phyloP scores from a whole-genome alignment of 176 grass and related monocot species.

The Musa beccarii region DNA sequence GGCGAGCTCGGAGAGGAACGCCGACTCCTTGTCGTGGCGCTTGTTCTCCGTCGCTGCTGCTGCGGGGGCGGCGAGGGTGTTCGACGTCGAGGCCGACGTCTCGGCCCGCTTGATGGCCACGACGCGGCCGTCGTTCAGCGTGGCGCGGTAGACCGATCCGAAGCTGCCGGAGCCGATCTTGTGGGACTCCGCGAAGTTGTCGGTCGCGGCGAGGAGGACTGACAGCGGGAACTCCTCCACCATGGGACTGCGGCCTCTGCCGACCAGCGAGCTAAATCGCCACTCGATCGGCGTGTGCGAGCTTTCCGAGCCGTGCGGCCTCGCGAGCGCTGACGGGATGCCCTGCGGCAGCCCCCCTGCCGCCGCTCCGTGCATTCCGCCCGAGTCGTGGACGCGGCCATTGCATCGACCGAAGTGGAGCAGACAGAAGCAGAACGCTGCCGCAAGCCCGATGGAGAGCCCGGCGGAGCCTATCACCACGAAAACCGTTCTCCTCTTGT shows the following conservation, averaged over 20 bases:
- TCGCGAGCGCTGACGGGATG: constrained; percentile 1
- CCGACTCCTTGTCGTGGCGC: constrained; percentile 48
- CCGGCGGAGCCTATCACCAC: constrained; percentile 23
- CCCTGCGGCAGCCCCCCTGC: background rate
- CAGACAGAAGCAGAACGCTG: background rate
- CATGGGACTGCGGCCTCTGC: constrained; percentile 31
- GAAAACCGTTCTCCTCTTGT: constrained; percentile 17
- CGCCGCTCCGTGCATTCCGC: constrained; percentile 1
- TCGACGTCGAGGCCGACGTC: constrained; percentile 10
- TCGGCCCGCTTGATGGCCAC: constrained; percentile 80
- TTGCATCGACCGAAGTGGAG: constrained; percentile 13
- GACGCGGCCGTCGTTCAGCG: constrained; percentile 41
- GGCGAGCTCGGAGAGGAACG: constrained; percentile 70
- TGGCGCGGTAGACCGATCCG: constrained; percentile 79
- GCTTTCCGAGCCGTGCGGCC: background rate
- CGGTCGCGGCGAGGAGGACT: constrained; percentile 40
- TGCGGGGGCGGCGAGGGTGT: background rate
- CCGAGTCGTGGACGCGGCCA: constrained; percentile 21
- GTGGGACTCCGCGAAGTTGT: constrained; percentile 46
- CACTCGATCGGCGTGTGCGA: background rate
- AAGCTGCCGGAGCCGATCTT: constrained; percentile 80
- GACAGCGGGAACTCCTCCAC: constrained; percentile 50
- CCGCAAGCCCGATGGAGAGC: constrained; percentile 15
- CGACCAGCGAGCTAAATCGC: constrained; percentile 16
- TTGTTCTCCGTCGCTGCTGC: constrained; percentile 29